phyloP scores from a whole-genome alignment of 73 alveolate genomes.

The Paramecium octaurelia region DNA sequence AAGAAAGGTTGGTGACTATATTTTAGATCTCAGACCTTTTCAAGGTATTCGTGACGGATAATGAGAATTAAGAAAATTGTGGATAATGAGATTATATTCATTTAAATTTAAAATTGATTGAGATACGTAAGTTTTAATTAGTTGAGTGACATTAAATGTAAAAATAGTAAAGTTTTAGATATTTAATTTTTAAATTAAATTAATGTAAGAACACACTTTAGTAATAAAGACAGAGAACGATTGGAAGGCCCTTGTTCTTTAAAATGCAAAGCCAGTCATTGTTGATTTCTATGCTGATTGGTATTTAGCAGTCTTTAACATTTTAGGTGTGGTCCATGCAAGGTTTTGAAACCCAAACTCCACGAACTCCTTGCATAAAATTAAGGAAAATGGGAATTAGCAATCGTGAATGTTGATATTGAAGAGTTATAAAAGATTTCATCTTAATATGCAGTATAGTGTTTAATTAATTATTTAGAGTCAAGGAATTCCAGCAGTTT shows the following conservation, averaged over 20 bases:
- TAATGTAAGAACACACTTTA: background rate
- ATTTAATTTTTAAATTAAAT: background rate
- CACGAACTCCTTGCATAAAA: background rate
- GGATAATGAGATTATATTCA: background rate
- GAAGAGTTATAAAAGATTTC: slow-evolving; percentile 39
- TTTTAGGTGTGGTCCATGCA: slow-evolving; percentile 70
- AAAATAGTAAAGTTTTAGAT: background rate
- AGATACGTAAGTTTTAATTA: background rate
- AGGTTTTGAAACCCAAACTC: slow-evolving; percentile 64
- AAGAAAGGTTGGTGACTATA: background rate
- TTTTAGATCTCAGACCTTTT: slow-evolving; percentile 1
- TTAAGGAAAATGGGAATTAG: slow-evolving; percentile 65
- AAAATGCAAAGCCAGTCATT: slow-evolving; percentile 64
- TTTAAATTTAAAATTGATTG: background rate
- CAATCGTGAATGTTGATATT: slow-evolving; percentile 68
- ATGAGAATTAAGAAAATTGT: background rate
- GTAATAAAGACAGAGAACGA: background rate
- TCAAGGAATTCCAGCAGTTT: slow-evolving; percentile 2
- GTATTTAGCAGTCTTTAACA: background rate
- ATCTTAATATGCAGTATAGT: background rate
- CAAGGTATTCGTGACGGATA: background rate
- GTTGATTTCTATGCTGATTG: slow-evolving; percentile 78
- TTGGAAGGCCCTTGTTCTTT: background rate
- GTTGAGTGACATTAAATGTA: background rate
- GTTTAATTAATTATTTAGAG: background rate